A percentile compares a stretch with the other conserved stretches of the same genome.
Evolutionary conservation across 1,139 yeast genomes (phyloP).

Genomic region (Debaryomycetaceae sp.): DNA sequence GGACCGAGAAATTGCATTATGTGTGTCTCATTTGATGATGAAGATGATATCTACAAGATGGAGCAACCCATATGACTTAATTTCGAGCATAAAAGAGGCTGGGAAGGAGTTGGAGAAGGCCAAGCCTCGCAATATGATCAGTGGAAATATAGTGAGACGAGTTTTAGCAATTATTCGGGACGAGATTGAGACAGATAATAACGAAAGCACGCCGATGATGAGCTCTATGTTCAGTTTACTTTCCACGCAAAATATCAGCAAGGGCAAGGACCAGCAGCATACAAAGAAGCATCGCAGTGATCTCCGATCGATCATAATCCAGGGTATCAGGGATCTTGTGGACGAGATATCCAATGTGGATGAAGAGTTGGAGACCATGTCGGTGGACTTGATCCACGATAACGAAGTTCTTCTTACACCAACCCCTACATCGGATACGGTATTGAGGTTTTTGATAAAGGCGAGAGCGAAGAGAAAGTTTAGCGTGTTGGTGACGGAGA

Average conservation of each 20-base stretch:
- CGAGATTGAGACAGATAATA: conserved; percentile 62
- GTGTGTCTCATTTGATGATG: conserved; percentile 82
- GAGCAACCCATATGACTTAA: conserved; percentile 71
- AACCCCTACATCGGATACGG: conserved; percentile 89
- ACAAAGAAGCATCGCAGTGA: conserved; percentile 54
- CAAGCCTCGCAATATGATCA: conserved; percentile 75
- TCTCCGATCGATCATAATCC: conserved; percentile 83
- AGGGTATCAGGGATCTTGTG: conserved; percentile 87
- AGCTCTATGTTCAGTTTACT: conserved; percentile 87
- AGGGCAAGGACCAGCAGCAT: conserved; percentile 27
- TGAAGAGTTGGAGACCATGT: conserved; percentile 87
- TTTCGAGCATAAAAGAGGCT: conserved; percentile 62
- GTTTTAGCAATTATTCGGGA: conserved; percentile 86
- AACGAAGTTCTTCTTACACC: conserved; percentile 90
- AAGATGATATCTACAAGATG: conserved; percentile 89
- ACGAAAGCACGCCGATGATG: conserved; percentile 52
- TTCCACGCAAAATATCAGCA: conserved; percentile 42
- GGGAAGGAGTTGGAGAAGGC: conserved; percentile 60
- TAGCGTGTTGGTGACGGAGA: conserved; percentile 89
- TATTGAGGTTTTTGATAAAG: conserved; percentile 77
- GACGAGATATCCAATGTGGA: conserved; percentile 90
- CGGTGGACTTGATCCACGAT: conserved; percentile 91
- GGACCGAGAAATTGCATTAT: conserved; percentile 76
- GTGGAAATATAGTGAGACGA: conserved; percentile 90
- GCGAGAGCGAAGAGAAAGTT: conserved; percentile 90